Evolutionary conservation across 2,329 filamentous ascomycete species (phyloP).

Genomic region (Hymenoscyphus scutula): DNA sequence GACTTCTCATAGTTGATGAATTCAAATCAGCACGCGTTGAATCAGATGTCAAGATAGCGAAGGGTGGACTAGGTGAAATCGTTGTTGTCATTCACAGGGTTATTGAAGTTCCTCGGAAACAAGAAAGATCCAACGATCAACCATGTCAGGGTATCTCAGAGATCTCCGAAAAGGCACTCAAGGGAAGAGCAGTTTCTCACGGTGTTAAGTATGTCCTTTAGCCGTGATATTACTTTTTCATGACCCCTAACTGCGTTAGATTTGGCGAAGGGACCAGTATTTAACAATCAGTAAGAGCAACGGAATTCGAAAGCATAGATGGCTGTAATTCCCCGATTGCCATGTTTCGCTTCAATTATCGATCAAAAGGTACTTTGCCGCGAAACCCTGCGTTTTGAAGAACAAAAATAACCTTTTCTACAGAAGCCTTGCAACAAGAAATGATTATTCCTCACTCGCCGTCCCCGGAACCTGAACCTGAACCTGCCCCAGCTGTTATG

Average conservation of each 20-base stretch:
- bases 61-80: slow-evolving; percentile 21
- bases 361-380: slow-evolving; percentile 16
- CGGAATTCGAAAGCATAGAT: slow-evolving; percentile 7
- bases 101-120: too few relatives aligned
- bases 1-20: slow-evolving; percentile 23
- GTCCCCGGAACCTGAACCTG: slow-evolving; percentile 15
- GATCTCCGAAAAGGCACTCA: slow-evolving; percentile 16
- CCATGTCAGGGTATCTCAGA: slow-evolving; percentile 4
- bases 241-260: not conserved
- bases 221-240: not conserved
- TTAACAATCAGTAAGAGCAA: not conserved
- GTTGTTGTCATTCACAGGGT: slow-evolving; percentile 16
- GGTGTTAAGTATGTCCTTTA: slow-evolving; percentile 12
- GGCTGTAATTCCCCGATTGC: slow-evolving; percentile 16
- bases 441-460: slow-evolving; percentile 26
- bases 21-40: slow-evolving; percentile 17
- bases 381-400: not conserved
- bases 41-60: slow-evolving; percentile 19
- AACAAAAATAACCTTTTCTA: not conserved
- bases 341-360: slow-evolving; percentile 26
- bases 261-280: not conserved
- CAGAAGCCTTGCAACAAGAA: slow-evolving; percentile 24
- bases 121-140: not conserved
- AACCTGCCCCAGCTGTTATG: not conserved
- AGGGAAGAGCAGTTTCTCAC: slow-evolving; percentile 12